A percentile compares a stretch with the other conserved stretches of the same genome.
Evolutionary conservation across 768 basidiomycete species (phyloP).

Genomic region (Tulasnella sp.): DNA sequence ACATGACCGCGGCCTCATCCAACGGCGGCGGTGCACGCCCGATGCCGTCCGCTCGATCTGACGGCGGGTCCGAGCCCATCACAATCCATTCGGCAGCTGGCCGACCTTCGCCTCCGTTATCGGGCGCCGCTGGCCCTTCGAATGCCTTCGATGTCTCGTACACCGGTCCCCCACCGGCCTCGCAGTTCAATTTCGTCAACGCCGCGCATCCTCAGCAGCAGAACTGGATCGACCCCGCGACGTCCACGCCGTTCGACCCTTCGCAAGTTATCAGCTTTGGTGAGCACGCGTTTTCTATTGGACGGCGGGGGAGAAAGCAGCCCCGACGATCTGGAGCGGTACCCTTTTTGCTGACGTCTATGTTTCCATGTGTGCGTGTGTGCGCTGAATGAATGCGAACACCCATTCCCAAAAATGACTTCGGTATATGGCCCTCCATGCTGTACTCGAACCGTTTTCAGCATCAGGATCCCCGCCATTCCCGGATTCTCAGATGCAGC

Average conservation of each 20-base stretch:
- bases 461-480: background rate
- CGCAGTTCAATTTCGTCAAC: background rate
- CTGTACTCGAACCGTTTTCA: background rate
- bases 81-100: background rate
- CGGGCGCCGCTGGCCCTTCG: background rate
- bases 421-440: background rate
- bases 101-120: background rate
- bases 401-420: too few species aligned
- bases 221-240: background rate
- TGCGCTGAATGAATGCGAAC: background rate
- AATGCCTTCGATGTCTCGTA: background rate
- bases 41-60: background rate
- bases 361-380: background rate
- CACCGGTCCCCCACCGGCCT: background rate
- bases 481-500: background rate
- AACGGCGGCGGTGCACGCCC: background rate
- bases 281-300: background rate
- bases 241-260: background rate
- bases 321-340: constrained; percentile 5
- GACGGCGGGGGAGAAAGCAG: background rate
- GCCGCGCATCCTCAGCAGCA: background rate
- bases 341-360: constrained; percentile 7
- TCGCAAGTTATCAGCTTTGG: background rate
- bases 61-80: background rate
- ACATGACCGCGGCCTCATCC: background rate